A percentile compares a stretch with the other conserved stretches of the same genome.
These are phyloP conservation scores for Arthrocladium fulminans DNA, from an alignment of 2,329 filamentous ascomycete genomes.

Conservation along the genomic window DNA sequence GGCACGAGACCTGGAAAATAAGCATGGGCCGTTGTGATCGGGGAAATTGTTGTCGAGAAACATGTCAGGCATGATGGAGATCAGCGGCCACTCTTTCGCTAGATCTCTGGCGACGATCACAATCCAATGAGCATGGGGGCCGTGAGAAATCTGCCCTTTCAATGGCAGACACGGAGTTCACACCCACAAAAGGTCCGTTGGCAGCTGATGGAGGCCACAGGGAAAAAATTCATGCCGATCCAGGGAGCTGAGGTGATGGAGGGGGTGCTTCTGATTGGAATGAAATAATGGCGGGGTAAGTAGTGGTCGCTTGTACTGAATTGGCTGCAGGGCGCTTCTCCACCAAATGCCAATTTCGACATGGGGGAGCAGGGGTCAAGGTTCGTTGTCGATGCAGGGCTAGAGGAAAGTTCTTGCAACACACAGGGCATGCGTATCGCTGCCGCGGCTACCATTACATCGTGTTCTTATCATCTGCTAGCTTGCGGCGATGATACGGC, in stretches of 20 bases:
- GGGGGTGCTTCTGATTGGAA: not conserved
- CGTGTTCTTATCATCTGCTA: not conserved
- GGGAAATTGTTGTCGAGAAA: too few species aligned
- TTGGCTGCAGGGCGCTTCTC: not conserved
- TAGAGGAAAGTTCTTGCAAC: not conserved
- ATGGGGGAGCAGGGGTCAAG: not conserved
- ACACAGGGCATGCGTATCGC: not conserved
- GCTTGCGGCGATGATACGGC: not conserved
- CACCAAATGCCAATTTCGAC: not conserved
- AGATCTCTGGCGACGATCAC: too few species aligned
- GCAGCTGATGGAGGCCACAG: not conserved
- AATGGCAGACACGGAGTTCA: too few species aligned
- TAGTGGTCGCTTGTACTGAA: not conserved
- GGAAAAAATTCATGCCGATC: not conserved
- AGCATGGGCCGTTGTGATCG: too few species aligned
- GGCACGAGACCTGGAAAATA: not conserved
- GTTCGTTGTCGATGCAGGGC: not conserved
- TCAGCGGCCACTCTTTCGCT: too few species aligned
- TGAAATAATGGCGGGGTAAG: not conserved
- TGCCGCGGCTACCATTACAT: conserved; percentile 5
- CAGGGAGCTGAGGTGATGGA: not conserved
- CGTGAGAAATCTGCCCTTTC: not conserved
- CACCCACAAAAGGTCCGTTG: too few species aligned
- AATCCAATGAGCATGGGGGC: too few species aligned
- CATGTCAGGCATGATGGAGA: not conserved